phyloP scores from a whole-genome alignment of 495 filamentous ascomycete species.

The Podospora tetraspora region DNA sequence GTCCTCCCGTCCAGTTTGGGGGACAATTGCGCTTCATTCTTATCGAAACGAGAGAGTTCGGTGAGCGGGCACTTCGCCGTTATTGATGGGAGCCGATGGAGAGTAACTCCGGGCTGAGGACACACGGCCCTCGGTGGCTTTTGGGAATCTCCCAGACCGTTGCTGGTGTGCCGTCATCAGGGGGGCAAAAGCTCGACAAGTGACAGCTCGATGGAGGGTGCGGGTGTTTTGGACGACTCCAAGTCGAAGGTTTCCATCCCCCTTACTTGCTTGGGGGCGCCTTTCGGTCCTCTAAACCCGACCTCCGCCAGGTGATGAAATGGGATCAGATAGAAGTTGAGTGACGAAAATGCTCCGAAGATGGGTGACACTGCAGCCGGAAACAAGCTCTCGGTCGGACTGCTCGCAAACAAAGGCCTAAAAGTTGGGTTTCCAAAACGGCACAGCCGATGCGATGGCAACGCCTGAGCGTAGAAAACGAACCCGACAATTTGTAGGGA shows the following conservation, averaged over 20 bases:
- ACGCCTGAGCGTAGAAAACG: background rate
- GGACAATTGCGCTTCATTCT: background rate
- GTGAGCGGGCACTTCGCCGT: background rate
- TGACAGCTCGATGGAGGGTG: background rate
- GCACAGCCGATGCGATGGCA: background rate
- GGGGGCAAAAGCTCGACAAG: background rate
- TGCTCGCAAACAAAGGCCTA: background rate
- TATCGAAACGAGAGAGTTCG: background rate
- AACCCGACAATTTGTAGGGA: background rate
- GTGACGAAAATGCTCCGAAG: background rate
- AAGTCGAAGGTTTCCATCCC: background rate
- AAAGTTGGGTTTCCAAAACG: background rate
- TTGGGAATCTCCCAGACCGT: background rate
- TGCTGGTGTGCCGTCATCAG: background rate
- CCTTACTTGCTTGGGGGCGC: background rate
- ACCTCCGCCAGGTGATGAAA: background rate
- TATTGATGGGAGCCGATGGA: background rate
- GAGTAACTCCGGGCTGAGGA: background rate
- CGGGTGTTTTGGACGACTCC: background rate
- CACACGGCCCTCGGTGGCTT: background rate
- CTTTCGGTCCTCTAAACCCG: background rate
- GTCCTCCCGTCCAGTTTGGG: background rate
- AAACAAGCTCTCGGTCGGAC: background rate
- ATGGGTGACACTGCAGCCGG: background rate
- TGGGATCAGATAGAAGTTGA: background rate